A percentile compares a stretch with the other conserved stretches of the same genome.
These are phyloP conservation scores for Chlorella ohadii DNA, from an alignment of 139 green algal genomes.

Conservation along the genomic window DNA sequence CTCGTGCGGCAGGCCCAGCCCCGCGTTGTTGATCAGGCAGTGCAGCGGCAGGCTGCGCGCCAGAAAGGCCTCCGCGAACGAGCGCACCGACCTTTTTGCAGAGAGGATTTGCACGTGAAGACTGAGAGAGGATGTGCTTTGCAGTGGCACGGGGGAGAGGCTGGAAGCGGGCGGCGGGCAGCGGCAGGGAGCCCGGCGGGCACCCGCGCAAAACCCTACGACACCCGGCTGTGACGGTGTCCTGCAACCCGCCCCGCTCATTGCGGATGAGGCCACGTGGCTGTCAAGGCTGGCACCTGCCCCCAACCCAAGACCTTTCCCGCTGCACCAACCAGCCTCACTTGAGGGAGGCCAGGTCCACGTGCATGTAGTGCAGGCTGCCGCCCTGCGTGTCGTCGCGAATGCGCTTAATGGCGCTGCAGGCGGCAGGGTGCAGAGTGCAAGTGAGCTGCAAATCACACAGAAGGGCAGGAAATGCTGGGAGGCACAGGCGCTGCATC, in stretches of 20 bases:
- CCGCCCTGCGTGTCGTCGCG: neutral
- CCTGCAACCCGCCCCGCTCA: no score
- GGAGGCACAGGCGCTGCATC: neutral
- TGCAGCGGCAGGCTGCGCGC: neutral
- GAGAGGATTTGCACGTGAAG: no score
- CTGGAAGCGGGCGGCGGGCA: no score
- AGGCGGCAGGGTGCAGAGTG: neutral
- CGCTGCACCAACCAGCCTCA: neutral
- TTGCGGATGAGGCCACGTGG: no score
- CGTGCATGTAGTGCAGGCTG: slow-evolving; percentile 3
- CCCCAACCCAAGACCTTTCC: no score
- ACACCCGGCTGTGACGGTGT: no score
- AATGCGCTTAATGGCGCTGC: slow-evolving; percentile 7
- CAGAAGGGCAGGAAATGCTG: neutral
- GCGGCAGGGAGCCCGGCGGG: no score
- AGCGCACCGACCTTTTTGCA: neutral
- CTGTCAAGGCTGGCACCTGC: no score
- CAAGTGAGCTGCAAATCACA: neutral
- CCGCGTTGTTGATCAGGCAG: slow-evolving; percentile 26
- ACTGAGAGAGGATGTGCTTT: no score
- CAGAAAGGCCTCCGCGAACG: neutral
- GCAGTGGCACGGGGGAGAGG: no score
- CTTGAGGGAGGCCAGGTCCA: slow-evolving; percentile 20
- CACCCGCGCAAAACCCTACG: no score
- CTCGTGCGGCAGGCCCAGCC: slow-evolving; percentile 4